These are phyloP conservation scores for Cornus kousa DNA, from an alignment of 148 eudicot species.

Conservation along the genomic window DNA sequence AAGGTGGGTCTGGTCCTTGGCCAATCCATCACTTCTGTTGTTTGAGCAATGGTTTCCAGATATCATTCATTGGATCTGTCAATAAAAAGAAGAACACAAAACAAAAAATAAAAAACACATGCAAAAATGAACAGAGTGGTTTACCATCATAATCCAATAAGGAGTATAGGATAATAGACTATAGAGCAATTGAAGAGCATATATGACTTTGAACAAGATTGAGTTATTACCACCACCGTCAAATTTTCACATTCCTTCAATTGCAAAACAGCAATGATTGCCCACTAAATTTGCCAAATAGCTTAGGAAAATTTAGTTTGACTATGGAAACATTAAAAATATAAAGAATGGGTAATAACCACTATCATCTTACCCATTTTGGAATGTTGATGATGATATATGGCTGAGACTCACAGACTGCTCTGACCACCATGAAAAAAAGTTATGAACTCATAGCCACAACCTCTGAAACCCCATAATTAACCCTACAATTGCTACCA, in stretches of 20 bases:
- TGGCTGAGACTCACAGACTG: not conserved
- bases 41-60: not conserved
- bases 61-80: not conserved
- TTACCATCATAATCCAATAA: not conserved
- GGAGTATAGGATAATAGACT: not conserved
- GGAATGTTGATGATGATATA: not conserved
- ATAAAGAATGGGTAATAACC: too few relatives aligned
- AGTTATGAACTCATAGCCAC: not conserved
- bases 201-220: not conserved
- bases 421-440: constrained; percentile 10
- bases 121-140: not conserved
- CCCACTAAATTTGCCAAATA: not conserved
- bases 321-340: too few relatives aligned
- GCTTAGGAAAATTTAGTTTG: not conserved
- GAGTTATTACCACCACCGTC: not conserved
- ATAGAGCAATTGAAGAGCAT: not conserved
- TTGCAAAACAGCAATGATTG: not conserved
- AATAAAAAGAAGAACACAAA: not conserved
- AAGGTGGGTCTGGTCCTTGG: too few relatives aligned
- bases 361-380: not conserved
- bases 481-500: not conserved
- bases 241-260: not conserved
- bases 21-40: not conserved
- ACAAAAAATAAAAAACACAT: constrained; percentile 1
- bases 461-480: not conserved